A percentile compares a stretch with the other conserved stretches of the same genome.
phyloP scores from a whole-genome alignment of 768 basidiomycete genomes.

The Tremella fuciformis region DNA sequence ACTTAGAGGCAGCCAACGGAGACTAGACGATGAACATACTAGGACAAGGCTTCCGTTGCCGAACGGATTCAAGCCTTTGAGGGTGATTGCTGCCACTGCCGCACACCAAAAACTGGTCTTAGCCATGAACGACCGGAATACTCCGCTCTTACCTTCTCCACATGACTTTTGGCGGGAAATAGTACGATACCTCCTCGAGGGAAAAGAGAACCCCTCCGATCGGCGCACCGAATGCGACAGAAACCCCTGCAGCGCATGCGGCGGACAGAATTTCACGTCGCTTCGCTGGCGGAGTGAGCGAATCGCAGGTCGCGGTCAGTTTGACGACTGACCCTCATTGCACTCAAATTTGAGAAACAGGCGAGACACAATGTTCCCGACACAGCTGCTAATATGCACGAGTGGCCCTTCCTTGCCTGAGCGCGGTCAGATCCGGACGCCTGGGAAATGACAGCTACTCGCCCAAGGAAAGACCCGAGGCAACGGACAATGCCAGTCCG shows the following conservation, averaged over 20 bases:
- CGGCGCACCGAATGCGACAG: conserved; percentile 91
- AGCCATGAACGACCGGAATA: background rate
- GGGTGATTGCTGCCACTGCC: conserved; percentile 75
- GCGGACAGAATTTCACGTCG: conserved; percentile 92
- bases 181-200: conserved; percentile 92
- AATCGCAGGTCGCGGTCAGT: conserved; percentile 11
- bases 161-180: conserved; percentile 93
- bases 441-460: conserved; percentile 28
- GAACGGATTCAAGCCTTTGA: conserved; percentile 84
- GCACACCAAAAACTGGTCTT: conserved; percentile 77
- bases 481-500: conserved; percentile 84
- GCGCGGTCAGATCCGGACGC: background rate
- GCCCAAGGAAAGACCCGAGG: conserved; percentile 84
- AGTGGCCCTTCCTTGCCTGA: conserved; percentile 80
- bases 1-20: background rate
- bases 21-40: conserved; percentile 54
- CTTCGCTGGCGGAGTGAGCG: conserved; percentile 61
- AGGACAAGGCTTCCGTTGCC: conserved; percentile 90
- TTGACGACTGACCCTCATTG: conserved; percentile 76
- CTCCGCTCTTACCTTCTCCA: conserved; percentile 72
- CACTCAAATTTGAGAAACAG: conserved; percentile 84
- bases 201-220: conserved; percentile 62
- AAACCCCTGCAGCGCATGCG: conserved; percentile 91
- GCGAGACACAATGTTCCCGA: conserved; percentile 89
- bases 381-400: conserved; percentile 87